Percentiles rank a stretch among this genome's conserved stretches.
phyloP scores from a whole-genome alignment of 1,139 yeast species.

The Candida buenavistaensis region DNA sequence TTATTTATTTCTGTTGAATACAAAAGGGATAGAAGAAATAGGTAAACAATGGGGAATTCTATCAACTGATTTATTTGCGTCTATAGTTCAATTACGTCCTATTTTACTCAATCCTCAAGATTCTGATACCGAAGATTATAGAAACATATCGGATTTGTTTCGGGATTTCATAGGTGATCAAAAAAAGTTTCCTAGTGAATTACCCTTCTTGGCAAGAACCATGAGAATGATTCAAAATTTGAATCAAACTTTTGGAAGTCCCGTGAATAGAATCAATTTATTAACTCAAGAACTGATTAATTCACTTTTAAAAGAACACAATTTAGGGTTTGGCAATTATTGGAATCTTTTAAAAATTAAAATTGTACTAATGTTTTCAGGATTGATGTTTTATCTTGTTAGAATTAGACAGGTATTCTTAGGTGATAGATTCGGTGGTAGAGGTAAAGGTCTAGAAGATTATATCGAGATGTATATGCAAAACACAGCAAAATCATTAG shows the following conservation, averaged over 20 bases:
- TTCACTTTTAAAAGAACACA: slow-evolving; percentile 18
- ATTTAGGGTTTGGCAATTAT: slow-evolving; percentile 21
- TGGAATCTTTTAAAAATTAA: slow-evolving; percentile 32
- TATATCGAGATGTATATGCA: slow-evolving; percentile 44
- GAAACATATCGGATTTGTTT: slow-evolving; percentile 23
- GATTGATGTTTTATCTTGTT: slow-evolving; percentile 40
- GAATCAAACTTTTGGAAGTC: slow-evolving; percentile 67
- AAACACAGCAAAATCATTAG: slow-evolving; percentile 42
- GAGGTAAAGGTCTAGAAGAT: slow-evolving; percentile 48
- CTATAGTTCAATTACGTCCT: slow-evolving; percentile 57
- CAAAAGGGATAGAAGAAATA: slow-evolving; percentile 46
- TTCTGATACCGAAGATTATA: slow-evolving; percentile 5
- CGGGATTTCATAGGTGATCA: slow-evolving; percentile 57
- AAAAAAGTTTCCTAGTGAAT: slow-evolving; percentile 63
- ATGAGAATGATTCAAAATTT: slow-evolving; percentile 74
- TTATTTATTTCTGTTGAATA: slow-evolving; percentile 55
- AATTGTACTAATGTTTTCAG: slow-evolving; percentile 42
- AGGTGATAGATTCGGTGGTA: slow-evolving; percentile 33
- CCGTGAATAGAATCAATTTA: slow-evolving; percentile 67
- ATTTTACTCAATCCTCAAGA: slow-evolving; percentile 19
- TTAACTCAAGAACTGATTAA: slow-evolving; percentile 56
- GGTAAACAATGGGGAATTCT: slow-evolving; percentile 70
- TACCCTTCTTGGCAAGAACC: slow-evolving; percentile 66
- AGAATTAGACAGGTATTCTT: slow-evolving; percentile 39
- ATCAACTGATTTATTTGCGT: slow-evolving; percentile 63